These are phyloP conservation scores for Plasmodium vinckei DNA, from an alignment of 169 alveolate species.

Conservation along the genomic window DNA sequence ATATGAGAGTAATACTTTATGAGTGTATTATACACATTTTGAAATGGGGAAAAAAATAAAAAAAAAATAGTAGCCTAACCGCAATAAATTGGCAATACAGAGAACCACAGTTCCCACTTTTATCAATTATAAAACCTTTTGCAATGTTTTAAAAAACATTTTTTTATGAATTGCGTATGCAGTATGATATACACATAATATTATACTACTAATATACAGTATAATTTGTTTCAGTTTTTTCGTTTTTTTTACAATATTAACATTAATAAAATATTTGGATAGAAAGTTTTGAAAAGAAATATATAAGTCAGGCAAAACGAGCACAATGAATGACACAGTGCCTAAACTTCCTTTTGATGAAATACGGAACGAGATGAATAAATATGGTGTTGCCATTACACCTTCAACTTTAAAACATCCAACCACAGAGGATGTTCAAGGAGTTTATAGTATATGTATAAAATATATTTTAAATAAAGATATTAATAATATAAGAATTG, in stretches of 20 bases:
- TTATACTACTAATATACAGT: background rate
- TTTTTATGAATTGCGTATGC: background rate
- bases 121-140: background rate
- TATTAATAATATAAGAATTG: conserved; percentile 69
- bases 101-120: background rate
- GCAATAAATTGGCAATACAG: too few species aligned
- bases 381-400: conserved; percentile 68
- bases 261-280: too few species aligned
- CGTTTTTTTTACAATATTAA: too few species aligned
- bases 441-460: conserved; percentile 74
- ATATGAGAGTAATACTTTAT: background rate
- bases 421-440: conserved; percentile 73
- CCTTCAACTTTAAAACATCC: conserved; percentile 64
- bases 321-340: conserved; percentile 18
- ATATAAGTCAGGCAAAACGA: conserved; percentile 9
- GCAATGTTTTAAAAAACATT: background rate
- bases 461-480: conserved; percentile 74
- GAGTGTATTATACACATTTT: background rate
- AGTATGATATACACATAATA: background rate
- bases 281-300: too few species aligned
- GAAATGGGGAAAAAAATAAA: background rate
- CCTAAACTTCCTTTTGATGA: conserved; percentile 61
- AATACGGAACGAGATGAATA: conserved; percentile 59
- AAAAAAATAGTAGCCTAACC: too few species aligned
- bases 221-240: background rate